Evolutionary conservation across 2,329 filamentous ascomycete species (phyloP).

Genomic region (Coniochaeta prunicola): DNA sequence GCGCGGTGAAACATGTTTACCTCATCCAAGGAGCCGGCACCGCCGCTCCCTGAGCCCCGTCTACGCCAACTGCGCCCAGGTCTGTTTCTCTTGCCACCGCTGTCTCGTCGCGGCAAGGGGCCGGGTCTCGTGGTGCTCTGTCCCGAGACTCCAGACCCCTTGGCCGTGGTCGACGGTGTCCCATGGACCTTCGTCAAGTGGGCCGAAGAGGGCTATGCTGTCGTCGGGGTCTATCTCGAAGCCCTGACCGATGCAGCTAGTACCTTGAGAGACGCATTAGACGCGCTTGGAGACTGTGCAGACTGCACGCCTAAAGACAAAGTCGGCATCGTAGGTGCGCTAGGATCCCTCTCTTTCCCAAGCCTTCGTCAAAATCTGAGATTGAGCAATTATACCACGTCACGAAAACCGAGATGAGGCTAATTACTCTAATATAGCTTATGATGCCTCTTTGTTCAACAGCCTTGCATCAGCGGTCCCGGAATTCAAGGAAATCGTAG

Average conservation of each 20-base stretch:
- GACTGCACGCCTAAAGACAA: neutral
- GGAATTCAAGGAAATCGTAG: too few species aligned
- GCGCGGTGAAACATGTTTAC: too few species aligned
- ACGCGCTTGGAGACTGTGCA: neutral
- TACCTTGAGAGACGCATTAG: neutral
- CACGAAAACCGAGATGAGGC: too few species aligned
- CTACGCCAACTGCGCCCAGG: too few species aligned
- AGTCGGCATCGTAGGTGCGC: neutral
- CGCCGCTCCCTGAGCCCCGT: too few species aligned
- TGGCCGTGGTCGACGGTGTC: neutral
- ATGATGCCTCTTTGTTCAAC: neutral
- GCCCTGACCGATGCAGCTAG: too few species aligned
- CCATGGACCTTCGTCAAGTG: conserved; percentile 50
- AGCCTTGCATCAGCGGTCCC: too few species aligned
- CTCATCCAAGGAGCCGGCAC: too few species aligned
- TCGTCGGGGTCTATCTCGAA: conserved; percentile 41
- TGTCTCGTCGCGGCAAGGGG: neutral
- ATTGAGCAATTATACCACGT: too few species aligned
- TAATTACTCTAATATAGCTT: neutral
- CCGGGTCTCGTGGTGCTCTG: neutral
- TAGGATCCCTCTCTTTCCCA: neutral
- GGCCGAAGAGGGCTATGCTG: conserved; percentile 63
- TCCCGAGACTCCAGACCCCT: neutral
- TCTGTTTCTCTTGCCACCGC: neutral
- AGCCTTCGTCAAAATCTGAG: neutral